These are phyloP conservation scores for Nicotiana paniculata DNA, from an alignment of 257 asterid species.

Conservation along the genomic window DNA sequence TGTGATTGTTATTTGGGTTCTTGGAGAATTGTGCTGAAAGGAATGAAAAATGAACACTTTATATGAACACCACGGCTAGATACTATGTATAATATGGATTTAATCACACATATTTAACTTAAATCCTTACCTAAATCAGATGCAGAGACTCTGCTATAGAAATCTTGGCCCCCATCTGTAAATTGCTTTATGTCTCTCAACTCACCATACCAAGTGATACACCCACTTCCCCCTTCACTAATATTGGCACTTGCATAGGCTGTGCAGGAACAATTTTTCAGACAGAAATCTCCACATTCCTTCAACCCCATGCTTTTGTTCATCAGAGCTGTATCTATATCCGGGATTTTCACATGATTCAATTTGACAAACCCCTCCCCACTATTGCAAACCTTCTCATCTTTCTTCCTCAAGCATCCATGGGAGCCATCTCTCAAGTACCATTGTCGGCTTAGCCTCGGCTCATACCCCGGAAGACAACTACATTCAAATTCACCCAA, in stretches of 20 bases:
- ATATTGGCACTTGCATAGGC: constrained; percentile 28
- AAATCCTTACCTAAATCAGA: constrained; percentile 17
- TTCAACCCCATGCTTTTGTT: constrained; percentile 15
- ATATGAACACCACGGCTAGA: background rate
- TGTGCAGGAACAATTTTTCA: constrained; percentile 28
- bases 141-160: constrained; percentile 20
- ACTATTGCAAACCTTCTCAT: constrained; percentile 10
- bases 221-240: constrained; percentile 30
- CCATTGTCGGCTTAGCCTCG: constrained; percentile 26
- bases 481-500: constrained; percentile 21
- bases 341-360: constrained; percentile 22
- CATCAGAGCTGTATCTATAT: constrained; percentile 18
- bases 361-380: constrained; percentile 21
- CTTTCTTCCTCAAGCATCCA: constrained; percentile 27
- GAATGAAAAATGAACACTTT: background rate
- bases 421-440: constrained; percentile 19
- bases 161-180: constrained; percentile 29
- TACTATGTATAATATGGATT: background rate
- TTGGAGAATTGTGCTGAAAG: constrained; percentile 15
- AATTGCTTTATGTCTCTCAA: constrained; percentile 28
- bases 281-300: constrained; percentile 25
- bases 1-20: constrained; percentile 10
- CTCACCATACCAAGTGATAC: constrained; percentile 34
- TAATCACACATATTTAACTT: background rate
- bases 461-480: constrained; percentile 36